Evolutionary conservation across 2,329 filamentous ascomycete species (phyloP), one percentile per base, ranked within the genome.

Genomic region (Cytospora piceae): DNA sequence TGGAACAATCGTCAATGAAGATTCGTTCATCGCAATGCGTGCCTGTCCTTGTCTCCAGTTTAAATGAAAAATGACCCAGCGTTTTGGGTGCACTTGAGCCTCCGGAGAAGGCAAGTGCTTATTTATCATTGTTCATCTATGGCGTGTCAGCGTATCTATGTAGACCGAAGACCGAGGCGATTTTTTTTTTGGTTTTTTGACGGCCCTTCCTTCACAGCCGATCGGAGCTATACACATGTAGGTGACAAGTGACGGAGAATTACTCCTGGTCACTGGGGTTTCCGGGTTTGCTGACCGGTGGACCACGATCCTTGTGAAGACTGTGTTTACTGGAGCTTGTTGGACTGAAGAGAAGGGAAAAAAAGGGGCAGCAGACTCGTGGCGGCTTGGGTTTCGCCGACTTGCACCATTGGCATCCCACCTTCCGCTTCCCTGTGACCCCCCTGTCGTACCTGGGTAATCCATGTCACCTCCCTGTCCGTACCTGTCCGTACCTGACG

Each of bases 401-500:
- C 49, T 49, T 49, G 34, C 34, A 31, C 34, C 59, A 27, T 49
- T 52, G 27, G 22, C 42, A 39, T 51, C 31, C 55, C 53, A 56
- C 53, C 37, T 61, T 65, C 20, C 58, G n/a, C 7, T 46, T 49
- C 46, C 46, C 46, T 49, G 46, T 49, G n/a, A 7, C 11, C 22
- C 20, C 17, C 17, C 39, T 46, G 34, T 31, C 8, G 4, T 8
- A 4, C 31, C 31, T 37, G 32, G 32, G 52, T 24, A 20, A 14
- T 46, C 42, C 42, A 20, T 22, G 42, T 46, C 42, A 15, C 8
- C 17, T 15, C 20, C 20, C 42, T 46, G 32, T 39, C 37, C 37
- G 37, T 39, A 14, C 12, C 42, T 66, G 57, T 42, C 52, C 12
- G 62, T 61, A 52, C 64, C 61, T 60, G 52, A 46, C 55, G 65